Evolutionary conservation across 176 grass and related monocot genomes (phyloP).

Genomic region (Zea luxurians): DNA sequence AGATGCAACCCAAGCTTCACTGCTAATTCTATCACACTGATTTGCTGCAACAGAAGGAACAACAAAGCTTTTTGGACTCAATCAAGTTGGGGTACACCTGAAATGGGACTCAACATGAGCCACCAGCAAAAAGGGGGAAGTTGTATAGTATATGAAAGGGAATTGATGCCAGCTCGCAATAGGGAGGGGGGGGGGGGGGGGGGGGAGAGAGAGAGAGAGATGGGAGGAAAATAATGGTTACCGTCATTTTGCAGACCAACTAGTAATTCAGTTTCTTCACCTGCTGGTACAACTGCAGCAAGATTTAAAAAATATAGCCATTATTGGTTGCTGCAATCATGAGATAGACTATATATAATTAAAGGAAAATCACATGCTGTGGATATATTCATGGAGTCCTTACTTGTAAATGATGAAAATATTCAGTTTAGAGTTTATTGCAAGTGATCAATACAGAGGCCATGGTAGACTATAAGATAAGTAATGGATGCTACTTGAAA

Average conservation of each 20-base stretch:
- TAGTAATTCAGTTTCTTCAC: conserved; percentile 85
- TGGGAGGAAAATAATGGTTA: conserved; percentile 26
- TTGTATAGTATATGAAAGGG: not conserved
- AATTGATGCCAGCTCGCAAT: not conserved
- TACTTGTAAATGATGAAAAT: too few species aligned
- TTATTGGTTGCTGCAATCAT: conserved; percentile 1
- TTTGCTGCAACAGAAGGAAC: not conserved
- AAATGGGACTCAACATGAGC: not conserved
- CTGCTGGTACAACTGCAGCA: conserved; percentile 75
- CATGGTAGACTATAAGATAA: not conserved
- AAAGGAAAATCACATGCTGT: not conserved
- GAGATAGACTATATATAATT: not conserved
- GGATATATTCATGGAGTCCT: not conserved
- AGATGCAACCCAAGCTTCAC: not conserved
- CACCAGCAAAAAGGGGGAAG: not conserved
- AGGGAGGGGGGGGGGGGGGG: too few species aligned
- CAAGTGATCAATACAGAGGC: not conserved
- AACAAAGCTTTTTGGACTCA: not conserved
- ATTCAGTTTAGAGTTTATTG: not conserved
- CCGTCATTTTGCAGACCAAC: conserved; percentile 96
- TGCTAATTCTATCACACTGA: not conserved
- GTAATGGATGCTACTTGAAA: not conserved
- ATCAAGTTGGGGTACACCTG: not conserved
- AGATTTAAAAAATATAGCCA: conserved; percentile 17
- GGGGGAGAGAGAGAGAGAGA: not conserved